Percentiles rank a stretch among this genome's conserved stretches.
phyloP scores from a whole-genome alignment of 148 eudicot genomes.

The Mesembryanthemum crystallinum region DNA sequence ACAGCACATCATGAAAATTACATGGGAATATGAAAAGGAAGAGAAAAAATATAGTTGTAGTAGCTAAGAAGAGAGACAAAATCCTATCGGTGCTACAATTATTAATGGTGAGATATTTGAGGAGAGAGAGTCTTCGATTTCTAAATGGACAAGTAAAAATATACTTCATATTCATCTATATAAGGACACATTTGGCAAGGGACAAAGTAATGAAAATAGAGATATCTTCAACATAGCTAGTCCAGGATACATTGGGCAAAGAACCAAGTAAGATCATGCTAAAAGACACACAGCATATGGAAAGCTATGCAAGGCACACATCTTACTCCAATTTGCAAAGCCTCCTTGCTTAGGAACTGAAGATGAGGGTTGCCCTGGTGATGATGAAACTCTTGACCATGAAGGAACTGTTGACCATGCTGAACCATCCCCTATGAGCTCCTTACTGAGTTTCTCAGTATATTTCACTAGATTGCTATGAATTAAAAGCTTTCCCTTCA shows the following conservation, averaged over 20 bases:
- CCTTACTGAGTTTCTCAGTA: conserved; percentile 50
- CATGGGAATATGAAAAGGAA: too few relatives aligned
- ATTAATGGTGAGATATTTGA: too few relatives aligned
- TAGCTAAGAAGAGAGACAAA: too few relatives aligned
- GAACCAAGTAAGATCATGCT: conserved; percentile 2
- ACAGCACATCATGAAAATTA: too few relatives aligned
- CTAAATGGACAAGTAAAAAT: too few relatives aligned
- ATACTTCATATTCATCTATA: too few relatives aligned
- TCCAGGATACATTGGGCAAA: background rate
- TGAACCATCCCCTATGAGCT: conserved; percentile 45
- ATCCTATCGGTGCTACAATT: too few relatives aligned
- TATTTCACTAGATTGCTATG: conserved; percentile 64
- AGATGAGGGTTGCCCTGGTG: conserved; percentile 49
- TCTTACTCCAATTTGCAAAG: conserved; percentile 65
- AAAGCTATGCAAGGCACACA: conserved; percentile 13
- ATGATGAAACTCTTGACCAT: conserved; percentile 39
- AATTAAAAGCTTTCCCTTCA: conserved; percentile 63
- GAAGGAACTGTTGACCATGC: conserved; percentile 49
- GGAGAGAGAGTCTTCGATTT: too few relatives aligned
- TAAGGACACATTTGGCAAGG: too few relatives aligned
- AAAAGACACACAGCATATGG: background rate
- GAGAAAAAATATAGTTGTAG: too few relatives aligned
- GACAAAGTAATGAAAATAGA: background rate
- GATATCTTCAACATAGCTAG: background rate
- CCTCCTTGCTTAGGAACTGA: conserved; percentile 52